Evolutionary conservation across 768 basidiomycete species (phyloP), one percentile per base, ranked within the genome.

Genomic region (Trametes coccinea): DNA sequence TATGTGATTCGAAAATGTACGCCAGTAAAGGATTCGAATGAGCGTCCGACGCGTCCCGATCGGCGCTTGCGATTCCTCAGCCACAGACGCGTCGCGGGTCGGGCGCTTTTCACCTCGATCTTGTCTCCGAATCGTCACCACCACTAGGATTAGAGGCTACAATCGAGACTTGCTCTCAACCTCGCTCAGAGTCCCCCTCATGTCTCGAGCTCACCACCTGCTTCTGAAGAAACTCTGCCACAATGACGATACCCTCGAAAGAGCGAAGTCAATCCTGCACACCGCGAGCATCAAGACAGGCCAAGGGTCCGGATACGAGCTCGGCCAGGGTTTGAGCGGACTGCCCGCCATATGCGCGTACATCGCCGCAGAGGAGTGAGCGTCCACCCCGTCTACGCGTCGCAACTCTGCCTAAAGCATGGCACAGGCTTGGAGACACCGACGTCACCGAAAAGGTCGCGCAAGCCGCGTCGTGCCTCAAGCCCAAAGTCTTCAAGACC

Each of bases 331-430:
- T 13, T 70, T 68, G 2, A 71, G 72, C 3, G 83, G 79, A 22
- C 58, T 84, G 33, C 75, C 80, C 16, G 82, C 84, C 5, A 78
- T 82, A 33, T 84, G 82, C 62, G 79, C 82, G 30, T 75, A 76
- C 54, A 68, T 85, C 49, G 82, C 83, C 27, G 83, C 81, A 6
- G 72, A 78, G 71, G 71, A 73, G 84, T 84, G 60, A 45, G 68
- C 59, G 4, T n/a, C 30, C 16, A 5, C 34, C 1, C 17, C 31
- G 17, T 29, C 3, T 5, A 43, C 22, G 46, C 40, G 53, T 13
- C n/a, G 10, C 9, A 16, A 44, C 3, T 5, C 9, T 6, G 30
- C 34, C 49, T 56, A 37, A 44, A 14, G 27, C 43, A 16, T 30
- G 5, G 31, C 39, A 17, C 31, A 75, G 74, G 34, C 56, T 72